Conservation (phyloP, 345 rosid genomes). For the Aethionema arabicum region DNA sequence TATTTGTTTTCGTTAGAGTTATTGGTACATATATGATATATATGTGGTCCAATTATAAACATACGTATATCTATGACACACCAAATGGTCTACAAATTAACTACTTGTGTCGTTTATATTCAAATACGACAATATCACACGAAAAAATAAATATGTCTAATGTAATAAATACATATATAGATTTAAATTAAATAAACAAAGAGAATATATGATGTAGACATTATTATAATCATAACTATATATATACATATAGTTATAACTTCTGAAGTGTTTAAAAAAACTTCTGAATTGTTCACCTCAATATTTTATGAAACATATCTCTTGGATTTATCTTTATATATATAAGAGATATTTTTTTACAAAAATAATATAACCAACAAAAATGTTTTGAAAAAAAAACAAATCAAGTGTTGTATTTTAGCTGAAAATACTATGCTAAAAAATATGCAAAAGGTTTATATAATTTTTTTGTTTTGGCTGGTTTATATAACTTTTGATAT, state of each 20-base stretch:
- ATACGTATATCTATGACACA: neutral
- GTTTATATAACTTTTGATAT: too few relatives aligned
- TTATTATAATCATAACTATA: neutral
- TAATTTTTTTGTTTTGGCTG: too few relatives aligned
- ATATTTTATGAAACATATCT: constrained; percentile 26
- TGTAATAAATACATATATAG: neutral
- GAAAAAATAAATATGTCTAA: constrained; percentile 4
- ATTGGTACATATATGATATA: too few relatives aligned
- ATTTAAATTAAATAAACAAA: neutral
- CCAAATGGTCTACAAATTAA: neutral
- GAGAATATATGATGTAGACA: constrained; percentile 19
- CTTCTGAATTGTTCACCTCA: constrained; percentile 22
- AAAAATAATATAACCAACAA: too few relatives aligned
- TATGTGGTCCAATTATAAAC: too few relatives aligned
- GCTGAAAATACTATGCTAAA: too few relatives aligned
- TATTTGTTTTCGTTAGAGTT: neutral
- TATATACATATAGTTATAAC: neutral
- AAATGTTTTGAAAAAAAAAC: too few relatives aligned
- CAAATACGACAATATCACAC: constrained; percentile 4
- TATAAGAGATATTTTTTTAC: too few relatives aligned
- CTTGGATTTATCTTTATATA: neutral
- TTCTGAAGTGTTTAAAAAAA: constrained; percentile 19
- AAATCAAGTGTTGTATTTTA: too few relatives aligned
- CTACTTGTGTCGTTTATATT: constrained; percentile 10
- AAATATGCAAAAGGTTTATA: too few relatives aligned